A percentile compares a stretch with the other conserved stretches of the same genome.
Conservation (phyloP, 129 eudicot genomes). For the Daucus carota region DNA sequence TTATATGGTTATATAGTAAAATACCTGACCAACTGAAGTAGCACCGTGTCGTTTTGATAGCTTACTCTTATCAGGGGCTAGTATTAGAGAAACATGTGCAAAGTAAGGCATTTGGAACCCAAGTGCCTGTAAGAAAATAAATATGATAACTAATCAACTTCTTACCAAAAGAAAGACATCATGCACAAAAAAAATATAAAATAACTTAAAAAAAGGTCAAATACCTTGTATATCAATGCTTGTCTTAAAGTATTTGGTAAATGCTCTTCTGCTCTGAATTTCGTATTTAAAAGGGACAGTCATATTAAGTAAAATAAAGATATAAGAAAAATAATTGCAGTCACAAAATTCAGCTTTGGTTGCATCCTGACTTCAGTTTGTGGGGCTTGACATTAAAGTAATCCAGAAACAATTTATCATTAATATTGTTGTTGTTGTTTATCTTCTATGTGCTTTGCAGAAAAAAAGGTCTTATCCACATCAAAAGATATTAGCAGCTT, state of each 20-base stretch:
- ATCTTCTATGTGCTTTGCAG: background rate
- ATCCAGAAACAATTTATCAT: too few species aligned
- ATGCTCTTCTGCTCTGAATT: conserved; percentile 96
- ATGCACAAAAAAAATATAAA: background rate
- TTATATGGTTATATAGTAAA: background rate
- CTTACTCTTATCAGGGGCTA: conserved; percentile 96
- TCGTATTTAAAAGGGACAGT: conserved; percentile 7
- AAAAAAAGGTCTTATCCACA: background rate
- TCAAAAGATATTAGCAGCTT: background rate
- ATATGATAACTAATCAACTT: conserved; percentile 10
- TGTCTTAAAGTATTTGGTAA: conserved; percentile 95
- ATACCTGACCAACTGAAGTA: conserved; percentile 98
- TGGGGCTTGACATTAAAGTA: background rate
- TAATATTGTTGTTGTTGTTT: background rate
- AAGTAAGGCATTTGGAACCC: conserved; percentile 81
- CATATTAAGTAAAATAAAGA: background rate
- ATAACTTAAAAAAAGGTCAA: background rate
- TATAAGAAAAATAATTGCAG: background rate
- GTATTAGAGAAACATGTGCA: conserved; percentile 93
- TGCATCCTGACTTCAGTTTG: background rate
- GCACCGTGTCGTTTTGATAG: conserved; percentile 98
- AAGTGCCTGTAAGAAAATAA: conserved; percentile 50
- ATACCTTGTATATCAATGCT: conserved; percentile 83
- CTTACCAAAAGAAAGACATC: background rate
- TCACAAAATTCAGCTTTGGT: background rate